These are phyloP conservation scores for Eucalyptus coolabah DNA, from an alignment of 345 rosid genomes.

Conservation along the genomic window DNA sequence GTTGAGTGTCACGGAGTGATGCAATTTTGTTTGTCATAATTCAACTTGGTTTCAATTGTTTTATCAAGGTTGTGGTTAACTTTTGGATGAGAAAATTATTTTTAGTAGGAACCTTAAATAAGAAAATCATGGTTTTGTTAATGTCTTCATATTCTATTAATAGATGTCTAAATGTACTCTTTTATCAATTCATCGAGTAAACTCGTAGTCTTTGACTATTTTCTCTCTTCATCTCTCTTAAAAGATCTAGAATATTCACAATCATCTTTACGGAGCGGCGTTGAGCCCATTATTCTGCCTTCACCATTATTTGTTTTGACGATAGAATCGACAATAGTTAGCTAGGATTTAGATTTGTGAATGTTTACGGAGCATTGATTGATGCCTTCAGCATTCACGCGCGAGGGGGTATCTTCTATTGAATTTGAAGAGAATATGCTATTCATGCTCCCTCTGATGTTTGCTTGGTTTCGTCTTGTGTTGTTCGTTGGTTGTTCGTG, in stretches of 20 bases:
- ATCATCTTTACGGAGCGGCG: background rate
- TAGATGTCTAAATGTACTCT: background rate
- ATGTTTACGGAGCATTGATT: background rate
- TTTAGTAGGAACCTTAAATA: background rate
- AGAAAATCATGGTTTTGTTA: background rate
- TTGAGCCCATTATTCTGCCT: background rate
- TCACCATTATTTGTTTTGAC: background rate
- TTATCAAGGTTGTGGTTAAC: background rate
- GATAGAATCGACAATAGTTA: background rate
- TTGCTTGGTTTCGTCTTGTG: background rate
- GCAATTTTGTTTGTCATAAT: background rate
- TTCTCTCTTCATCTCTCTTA: background rate
- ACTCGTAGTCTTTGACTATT: too few species aligned
- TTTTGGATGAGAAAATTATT: too few species aligned
- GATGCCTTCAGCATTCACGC: background rate
- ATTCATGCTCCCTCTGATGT: background rate
- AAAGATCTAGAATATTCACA: too few species aligned
- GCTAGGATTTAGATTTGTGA: background rate
- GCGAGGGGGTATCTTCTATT: background rate
- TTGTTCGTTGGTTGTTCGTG: background rate
- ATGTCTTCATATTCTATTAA: background rate
- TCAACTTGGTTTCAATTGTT: background rate
- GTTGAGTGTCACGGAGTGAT: background rate
- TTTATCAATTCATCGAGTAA: background rate
- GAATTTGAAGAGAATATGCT: background rate